phyloP scores from a whole-genome alignment of 2,329 filamentous ascomycete genomes.

The Rutstroemia sp. region DNA sequence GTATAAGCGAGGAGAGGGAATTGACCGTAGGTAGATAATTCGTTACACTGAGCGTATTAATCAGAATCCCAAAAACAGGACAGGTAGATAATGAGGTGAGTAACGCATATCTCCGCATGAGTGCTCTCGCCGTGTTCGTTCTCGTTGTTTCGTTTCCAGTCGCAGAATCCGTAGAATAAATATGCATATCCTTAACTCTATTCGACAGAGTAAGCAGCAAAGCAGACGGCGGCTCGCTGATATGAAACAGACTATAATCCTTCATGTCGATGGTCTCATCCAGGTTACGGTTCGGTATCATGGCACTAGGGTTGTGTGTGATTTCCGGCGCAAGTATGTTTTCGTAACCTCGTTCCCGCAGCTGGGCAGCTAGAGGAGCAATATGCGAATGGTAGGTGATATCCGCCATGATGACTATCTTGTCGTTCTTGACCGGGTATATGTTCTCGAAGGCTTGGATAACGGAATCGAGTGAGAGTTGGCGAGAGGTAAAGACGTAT shows the following conservation, averaged over 20 bases:
- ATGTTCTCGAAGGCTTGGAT: conserved; percentile 54
- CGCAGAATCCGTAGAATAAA: conserved; percentile 53
- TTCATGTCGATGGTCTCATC: conserved; percentile 33
- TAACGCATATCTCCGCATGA: conserved; percentile 83
- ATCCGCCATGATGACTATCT: conserved; percentile 79
- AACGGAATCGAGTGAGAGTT: conserved; percentile 54
- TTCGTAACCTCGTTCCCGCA: conserved; percentile 60
- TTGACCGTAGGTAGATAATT: conserved; percentile 82
- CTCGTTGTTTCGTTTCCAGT: conserved; percentile 25
- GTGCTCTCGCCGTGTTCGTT: conserved; percentile 42
- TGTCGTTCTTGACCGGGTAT: conserved; percentile 52
- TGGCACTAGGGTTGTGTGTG: conserved; percentile 68
- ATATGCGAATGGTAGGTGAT: conserved; percentile 80
- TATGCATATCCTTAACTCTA: conserved; percentile 69
- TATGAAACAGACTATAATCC: conserved; percentile 68
- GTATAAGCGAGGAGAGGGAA: conserved; percentile 65
- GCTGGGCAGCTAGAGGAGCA: conserved; percentile 41
- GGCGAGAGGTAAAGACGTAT: conserved; percentile 77
- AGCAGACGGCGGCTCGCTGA: conserved; percentile 72
- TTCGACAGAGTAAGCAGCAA: conserved; percentile 83
- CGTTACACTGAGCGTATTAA: conserved; percentile 88
- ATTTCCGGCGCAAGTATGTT: conserved; percentile 64
- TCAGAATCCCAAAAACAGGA: conserved; percentile 84
- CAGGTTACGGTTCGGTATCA: conserved; percentile 71
- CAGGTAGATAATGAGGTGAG: conserved; percentile 73